Evolutionary conservation across 106 monocot species (phyloP).

Genomic region (Allium fistulosum): DNA sequence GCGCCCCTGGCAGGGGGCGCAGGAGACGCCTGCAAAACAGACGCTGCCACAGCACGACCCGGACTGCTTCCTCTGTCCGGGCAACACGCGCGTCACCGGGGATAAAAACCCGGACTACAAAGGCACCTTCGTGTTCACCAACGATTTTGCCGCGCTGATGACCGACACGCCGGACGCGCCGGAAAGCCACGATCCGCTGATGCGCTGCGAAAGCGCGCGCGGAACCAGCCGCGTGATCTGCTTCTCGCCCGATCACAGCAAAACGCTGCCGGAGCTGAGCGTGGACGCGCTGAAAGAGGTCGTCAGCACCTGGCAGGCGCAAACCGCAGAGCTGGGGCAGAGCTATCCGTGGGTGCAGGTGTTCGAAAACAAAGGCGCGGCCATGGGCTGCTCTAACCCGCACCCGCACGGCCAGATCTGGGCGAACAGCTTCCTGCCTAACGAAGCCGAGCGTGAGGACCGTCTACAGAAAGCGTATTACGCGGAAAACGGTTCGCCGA

Average conservation of each 20-base stretch:
- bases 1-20: no score
- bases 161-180: no score
- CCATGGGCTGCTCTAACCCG: background rate
- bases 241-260: background rate
- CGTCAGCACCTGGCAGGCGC: background rate
- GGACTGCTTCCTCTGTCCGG: no score
- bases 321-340: background rate
- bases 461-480: background rate
- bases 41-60: no score
- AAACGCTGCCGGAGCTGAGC: background rate
- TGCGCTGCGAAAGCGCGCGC: background rate
- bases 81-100: no score
- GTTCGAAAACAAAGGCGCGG: background rate
- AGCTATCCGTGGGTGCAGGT: background rate
- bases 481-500: background rate
- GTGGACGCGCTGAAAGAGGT: background rate
- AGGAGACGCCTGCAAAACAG: no score
- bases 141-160: no score
- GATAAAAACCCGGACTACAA: no score
- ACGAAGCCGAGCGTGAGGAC: background rate
- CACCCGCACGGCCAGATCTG: conserved; percentile 2
- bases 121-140: no score
- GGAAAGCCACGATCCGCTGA: background rate
- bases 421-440: background rate
- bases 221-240: background rate